phyloP scores from a whole-genome alignment of 352 stramenopile species.

The Pythium aristosporum region DNA sequence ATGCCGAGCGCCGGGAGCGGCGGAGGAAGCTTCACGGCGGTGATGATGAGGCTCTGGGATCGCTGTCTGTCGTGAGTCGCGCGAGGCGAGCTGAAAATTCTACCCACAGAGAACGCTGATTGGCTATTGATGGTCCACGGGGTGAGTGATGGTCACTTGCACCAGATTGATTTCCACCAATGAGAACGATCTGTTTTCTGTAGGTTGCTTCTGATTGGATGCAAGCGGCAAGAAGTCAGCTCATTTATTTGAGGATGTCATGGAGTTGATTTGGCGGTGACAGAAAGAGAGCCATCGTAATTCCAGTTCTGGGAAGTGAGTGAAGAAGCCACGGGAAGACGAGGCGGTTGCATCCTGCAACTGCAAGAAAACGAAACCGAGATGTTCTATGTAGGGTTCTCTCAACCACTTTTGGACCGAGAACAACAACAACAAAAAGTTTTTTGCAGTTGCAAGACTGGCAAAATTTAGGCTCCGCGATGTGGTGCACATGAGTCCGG shows the following conservation, averaged over 20 bases:
- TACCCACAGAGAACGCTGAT: slow-evolving; percentile 26
- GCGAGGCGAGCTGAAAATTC: slow-evolving; percentile 35
- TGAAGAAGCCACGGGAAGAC: no score
- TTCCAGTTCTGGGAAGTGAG: not conserved
- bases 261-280: not conserved
- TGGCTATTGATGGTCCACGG: slow-evolving; percentile 24
- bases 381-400: no score
- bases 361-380: no score
- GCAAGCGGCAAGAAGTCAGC: slow-evolving; percentile 23
- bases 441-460: not conserved
- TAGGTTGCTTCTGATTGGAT: slow-evolving; percentile 21
- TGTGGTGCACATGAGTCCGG: not conserved
- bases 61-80: slow-evolving; percentile 3
- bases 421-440: not conserved
- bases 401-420: not conserved
- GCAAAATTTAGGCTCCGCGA: not conserved
- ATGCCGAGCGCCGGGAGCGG: slow-evolving; percentile 7
- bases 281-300: not conserved
- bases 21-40: not conserved
- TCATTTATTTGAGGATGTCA: slow-evolving; percentile 1
- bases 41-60: slow-evolving; percentile 12
- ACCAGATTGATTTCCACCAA: slow-evolving; percentile 18
- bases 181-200: slow-evolving; percentile 5
- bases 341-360: no score
- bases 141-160: slow-evolving; percentile 33